Percentiles rank a stretch among this genome's conserved stretches.
Evolutionary conservation across 2,329 filamentous ascomycete species (phyloP).

Genomic region (Colletotrichum sp.): DNA sequence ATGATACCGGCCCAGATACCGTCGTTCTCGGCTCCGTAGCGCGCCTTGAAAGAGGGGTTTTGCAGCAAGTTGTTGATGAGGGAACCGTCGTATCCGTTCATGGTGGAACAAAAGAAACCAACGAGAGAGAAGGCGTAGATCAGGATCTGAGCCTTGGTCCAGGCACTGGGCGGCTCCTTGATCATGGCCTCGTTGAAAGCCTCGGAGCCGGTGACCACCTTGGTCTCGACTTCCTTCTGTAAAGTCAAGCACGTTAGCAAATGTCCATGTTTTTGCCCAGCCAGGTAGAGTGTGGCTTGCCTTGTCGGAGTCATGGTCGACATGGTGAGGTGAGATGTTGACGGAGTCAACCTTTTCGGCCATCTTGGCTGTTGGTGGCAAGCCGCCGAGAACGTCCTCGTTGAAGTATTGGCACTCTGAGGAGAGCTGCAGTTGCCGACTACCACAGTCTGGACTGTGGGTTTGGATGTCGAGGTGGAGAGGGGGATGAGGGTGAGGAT

Average conservation of each 20-base stretch:
- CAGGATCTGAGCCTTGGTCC: slow-evolving; percentile 41
- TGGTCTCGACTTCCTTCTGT: slow-evolving; percentile 35
- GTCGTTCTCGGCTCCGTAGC: slow-evolving; percentile 44
- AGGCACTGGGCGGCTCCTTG: slow-evolving; percentile 53
- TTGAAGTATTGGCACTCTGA: background rate
- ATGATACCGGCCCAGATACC: slow-evolving; percentile 55
- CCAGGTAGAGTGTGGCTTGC: background rate
- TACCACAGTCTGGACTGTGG: slow-evolving; percentile 10
- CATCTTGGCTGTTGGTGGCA: slow-evolving; percentile 4
- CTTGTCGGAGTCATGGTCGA: slow-evolving; percentile 18
- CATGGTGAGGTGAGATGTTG: slow-evolving; percentile 21
- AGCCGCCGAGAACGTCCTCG: background rate
- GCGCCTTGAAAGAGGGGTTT: slow-evolving; percentile 43
- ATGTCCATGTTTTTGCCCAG: too few species aligned
- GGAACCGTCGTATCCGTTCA: slow-evolving; percentile 59
- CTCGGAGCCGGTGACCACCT: slow-evolving; percentile 55
- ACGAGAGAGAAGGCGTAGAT: slow-evolving; percentile 50
- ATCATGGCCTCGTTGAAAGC: slow-evolving; percentile 60
- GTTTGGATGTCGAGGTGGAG: background rate
- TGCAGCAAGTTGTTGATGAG: slow-evolving; percentile 54
- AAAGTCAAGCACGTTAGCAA: background rate
- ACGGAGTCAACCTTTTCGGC: slow-evolving; percentile 20
- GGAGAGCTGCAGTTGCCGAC: background rate
- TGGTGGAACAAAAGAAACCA: slow-evolving; percentile 55
- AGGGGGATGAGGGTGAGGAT: slow-evolving; percentile 14